Evolutionary conservation across 441 rosid genomes (phyloP).

Genomic region (Arabidopsis lyrata): DNA sequence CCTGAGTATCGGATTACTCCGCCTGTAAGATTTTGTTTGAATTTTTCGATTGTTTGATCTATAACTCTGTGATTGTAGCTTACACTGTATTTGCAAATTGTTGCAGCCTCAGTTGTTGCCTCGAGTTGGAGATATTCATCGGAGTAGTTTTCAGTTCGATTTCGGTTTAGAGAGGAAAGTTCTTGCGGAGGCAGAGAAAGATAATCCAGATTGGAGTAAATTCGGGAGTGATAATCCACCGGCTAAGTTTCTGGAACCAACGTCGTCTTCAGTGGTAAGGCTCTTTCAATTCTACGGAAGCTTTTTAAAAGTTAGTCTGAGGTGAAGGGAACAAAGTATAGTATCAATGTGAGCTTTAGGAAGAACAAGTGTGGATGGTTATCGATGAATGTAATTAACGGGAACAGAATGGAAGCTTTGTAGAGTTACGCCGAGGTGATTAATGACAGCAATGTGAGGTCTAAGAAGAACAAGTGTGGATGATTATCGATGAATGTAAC

Average conservation of each 20-base stretch:
- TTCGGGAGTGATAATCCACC: constrained; percentile 73
- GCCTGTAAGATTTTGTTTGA: constrained; percentile 57
- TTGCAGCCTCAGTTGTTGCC: constrained; percentile 78
- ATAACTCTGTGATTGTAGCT: background rate
- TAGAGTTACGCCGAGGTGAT: background rate
- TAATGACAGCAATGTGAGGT: background rate
- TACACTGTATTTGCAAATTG: background rate
- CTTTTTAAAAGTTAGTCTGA: background rate
- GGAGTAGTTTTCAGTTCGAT: constrained; percentile 86
- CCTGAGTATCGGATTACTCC: constrained; percentile 88
- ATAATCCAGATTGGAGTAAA: constrained; percentile 71
- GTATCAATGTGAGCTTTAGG: background rate
- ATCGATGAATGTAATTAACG: background rate
- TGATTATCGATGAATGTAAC: background rate
- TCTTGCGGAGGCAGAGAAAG: constrained; percentile 82
- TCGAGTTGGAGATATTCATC: constrained; percentile 71
- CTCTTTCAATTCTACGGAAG: background rate
- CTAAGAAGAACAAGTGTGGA: background rate
- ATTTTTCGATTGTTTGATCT: background rate
- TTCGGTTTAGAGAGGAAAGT: constrained; percentile 78
- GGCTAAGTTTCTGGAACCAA: constrained; percentile 55
- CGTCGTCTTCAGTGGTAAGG: constrained; percentile 66
- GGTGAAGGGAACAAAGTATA: background rate
- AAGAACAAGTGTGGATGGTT: background rate
- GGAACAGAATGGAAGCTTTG: background rate